A percentile compares a stretch with the other conserved stretches of the same genome.
phyloP scores from a whole-genome alignment of 2,329 filamentous ascomycete species.

The Trichophyton rubrum region DNA sequence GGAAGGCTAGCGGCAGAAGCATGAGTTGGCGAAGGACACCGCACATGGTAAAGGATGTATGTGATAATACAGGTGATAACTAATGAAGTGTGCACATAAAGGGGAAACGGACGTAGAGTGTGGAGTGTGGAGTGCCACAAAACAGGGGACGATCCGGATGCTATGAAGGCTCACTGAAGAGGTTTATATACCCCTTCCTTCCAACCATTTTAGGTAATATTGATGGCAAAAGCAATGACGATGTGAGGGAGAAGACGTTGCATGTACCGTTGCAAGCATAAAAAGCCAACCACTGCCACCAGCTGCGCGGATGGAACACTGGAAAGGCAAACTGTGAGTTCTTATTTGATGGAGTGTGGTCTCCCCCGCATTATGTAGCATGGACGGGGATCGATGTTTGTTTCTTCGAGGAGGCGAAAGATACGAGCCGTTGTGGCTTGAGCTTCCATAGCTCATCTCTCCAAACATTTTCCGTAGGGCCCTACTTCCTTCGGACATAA shows the following conservation, averaged over 20 bases:
- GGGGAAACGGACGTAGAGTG: too few species aligned
- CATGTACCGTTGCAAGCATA: not conserved
- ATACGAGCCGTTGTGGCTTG: not conserved
- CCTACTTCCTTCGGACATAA: not conserved
- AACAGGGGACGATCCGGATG: too few species aligned
- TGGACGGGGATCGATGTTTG: not conserved
- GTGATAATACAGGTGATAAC: not conserved
- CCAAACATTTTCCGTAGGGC: not conserved
- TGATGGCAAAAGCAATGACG: not conserved
- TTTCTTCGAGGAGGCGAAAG: not conserved
- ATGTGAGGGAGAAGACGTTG: not conserved
- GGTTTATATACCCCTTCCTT: too few species aligned
- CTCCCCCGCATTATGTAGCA: not conserved
- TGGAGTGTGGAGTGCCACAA: too few species aligned
- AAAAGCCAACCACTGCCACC: not conserved
- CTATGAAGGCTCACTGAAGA: too few species aligned
- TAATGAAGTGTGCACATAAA: not conserved
- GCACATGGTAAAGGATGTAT: not conserved
- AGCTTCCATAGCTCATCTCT: not conserved
- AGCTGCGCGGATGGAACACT: conserved; percentile 4
- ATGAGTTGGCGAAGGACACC: not conserved
- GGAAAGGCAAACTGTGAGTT: not conserved
- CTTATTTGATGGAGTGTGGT: not conserved
- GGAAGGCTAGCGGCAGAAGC: not conserved
- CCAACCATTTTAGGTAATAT: not conserved